A percentile compares a stretch with the other conserved stretches of the same genome.
Evolutionary conservation across 192 early-diverging fungal genomes (phyloP).

Genomic region (Physocladia obscura): DNA sequence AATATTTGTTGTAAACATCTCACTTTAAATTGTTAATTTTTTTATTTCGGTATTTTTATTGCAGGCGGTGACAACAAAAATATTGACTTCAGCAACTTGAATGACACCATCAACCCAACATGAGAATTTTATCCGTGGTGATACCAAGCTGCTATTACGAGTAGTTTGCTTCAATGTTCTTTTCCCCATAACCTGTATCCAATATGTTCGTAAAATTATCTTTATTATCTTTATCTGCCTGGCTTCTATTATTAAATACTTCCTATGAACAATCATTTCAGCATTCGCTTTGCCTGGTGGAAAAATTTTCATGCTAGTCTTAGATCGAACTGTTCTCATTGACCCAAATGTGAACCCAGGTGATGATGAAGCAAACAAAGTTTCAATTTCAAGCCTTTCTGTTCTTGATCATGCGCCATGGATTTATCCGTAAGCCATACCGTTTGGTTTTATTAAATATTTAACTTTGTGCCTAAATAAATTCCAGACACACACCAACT

Average conservation of each 20-base stretch:
- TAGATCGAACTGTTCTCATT: conserved; percentile 27
- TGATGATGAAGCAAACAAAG: not conserved
- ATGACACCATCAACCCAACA: conserved; percentile 33
- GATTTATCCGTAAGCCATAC: conserved; percentile 39
- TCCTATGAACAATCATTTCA: not conserved
- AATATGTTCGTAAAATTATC: not conserved
- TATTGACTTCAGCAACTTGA: conserved; percentile 6
- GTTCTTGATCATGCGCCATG: conserved; percentile 17
- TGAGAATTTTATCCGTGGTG: conserved; percentile 36
- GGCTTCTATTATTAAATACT: not conserved
- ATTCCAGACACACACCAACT: conserved; percentile 37
- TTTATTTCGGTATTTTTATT: conserved; percentile 14
- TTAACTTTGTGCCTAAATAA: not conserved
- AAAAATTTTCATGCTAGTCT: conserved; percentile 27
- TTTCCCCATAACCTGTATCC: conserved; percentile 31
- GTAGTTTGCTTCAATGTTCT: conserved; percentile 13
- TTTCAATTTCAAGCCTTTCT: not conserved
- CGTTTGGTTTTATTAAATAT: not conserved
- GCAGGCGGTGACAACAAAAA: conserved; percentile 22
- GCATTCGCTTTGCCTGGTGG: conserved; percentile 21
- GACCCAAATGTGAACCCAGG: conserved; percentile 13
- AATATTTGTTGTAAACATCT: not conserved
- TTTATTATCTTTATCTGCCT: not conserved
- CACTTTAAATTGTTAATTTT: not conserved
- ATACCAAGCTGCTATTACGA: not conserved